Percentiles rank a stretch among this genome's conserved stretches.
Conservation (phyloP, 2,329 filamentous ascomycete genomes). For the Colletotrichum abscissum region DNA sequence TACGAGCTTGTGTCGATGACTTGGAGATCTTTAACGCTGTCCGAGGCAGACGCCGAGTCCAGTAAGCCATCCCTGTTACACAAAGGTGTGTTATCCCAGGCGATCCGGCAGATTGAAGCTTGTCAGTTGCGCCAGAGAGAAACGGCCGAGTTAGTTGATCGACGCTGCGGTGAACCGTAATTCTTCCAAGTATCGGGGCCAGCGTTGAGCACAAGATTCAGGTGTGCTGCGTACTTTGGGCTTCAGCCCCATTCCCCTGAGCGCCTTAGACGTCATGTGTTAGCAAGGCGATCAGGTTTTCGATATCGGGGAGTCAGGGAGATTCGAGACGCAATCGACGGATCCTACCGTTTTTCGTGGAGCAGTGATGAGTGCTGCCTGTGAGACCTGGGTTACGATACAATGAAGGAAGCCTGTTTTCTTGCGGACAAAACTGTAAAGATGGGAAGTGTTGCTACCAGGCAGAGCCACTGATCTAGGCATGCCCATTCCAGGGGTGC, state of each 20-base stretch:
- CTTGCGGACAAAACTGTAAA: too few species aligned
- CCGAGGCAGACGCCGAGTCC: background rate
- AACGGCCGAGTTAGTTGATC: background rate
- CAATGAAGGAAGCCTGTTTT: background rate
- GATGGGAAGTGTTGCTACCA: too few species aligned
- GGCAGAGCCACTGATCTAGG: background rate
- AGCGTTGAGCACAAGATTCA: too few species aligned
- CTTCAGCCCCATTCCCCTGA: background rate
- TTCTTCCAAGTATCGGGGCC: background rate
- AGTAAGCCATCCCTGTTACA: background rate
- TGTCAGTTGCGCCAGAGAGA: background rate
- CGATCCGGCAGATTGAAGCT: background rate
- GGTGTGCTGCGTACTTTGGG: background rate
- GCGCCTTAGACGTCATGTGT: background rate
- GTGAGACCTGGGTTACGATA: background rate
- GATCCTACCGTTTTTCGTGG: slow-evolving; percentile 8
- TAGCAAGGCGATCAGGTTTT: background rate
- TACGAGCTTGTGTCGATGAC: background rate
- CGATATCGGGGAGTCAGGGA: background rate
- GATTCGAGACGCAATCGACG: background rate
- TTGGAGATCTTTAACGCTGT: background rate
- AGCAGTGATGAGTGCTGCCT: background rate
- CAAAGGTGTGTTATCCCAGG: background rate
- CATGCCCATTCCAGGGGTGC: background rate
- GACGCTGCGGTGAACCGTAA: background rate